Evolutionary conservation across 1,284 basidiomycete species (phyloP), one percentile per base, ranked within the genome.

Genomic region (Somion occarium): DNA sequence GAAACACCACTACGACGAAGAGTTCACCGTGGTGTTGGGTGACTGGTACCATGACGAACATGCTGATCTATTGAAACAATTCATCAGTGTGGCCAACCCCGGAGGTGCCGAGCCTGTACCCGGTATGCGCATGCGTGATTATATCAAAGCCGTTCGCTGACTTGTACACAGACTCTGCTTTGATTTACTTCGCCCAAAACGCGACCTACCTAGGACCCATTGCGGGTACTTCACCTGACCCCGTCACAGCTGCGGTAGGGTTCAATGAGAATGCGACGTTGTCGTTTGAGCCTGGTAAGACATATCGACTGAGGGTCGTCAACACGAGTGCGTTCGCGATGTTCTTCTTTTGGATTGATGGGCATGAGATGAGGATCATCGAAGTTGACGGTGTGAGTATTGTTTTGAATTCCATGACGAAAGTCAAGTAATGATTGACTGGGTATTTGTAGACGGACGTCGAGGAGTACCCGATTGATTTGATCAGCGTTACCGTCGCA

Each of bases 301-400:
- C 85, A 0, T 90, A 90, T 63, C 81, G 88, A 38, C 69, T 87
- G 48, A 74, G 69, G 15, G 71, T 98, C 57, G 73, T 97, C 65
- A 98, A 97, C 72, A 88, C 80, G 43, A 74, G 80, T 42, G 85
- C 81, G 0, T 84, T 91, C 52, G 65, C 80, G 0, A 76, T 83
- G 61, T 94, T 93, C 72, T 87, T 78, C 71, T 86, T 96, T 68
- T 90, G 85, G 81, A 88, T 98, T 49, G 93, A 96, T 55, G 92
- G 92, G 1, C 95, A 98, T 65, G 79, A 88, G 27, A 95, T 97
- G 91, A 71, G 78, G 9, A 79, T 98, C 57, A 93, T 98, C 62
- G 85, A 92, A 63, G 89, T 83, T 24, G 94, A 98, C 61, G 92
- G 93, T 4, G 88, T 86, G 64, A 53, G 85, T 71, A 18, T 34